Conservation (phyloP, 371 early-diverging fungal genomes). For the Entomophthora muscae region DNA sequence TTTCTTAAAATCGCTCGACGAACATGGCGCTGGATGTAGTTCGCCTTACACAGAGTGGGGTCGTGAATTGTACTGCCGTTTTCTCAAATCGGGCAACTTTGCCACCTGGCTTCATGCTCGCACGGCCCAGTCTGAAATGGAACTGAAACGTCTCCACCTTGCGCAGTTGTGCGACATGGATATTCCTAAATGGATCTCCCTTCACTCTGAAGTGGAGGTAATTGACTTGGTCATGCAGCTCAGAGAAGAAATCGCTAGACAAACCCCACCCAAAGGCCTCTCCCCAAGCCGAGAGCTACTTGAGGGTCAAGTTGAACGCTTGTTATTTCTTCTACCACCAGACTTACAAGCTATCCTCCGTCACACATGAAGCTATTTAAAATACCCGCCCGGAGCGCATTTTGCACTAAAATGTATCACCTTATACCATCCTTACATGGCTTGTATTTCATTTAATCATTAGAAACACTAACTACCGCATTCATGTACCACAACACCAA, state of each 20-base stretch:
- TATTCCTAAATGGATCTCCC: constrained; percentile 24
- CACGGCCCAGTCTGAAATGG: constrained; percentile 54
- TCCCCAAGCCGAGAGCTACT: too few species aligned
- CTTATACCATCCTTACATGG: too few species aligned
- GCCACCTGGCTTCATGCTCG: constrained; percentile 82
- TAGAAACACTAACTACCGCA: too few species aligned
- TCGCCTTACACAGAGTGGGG: constrained; percentile 12
- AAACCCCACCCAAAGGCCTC: too few species aligned
- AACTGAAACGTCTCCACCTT: constrained; percentile 39
- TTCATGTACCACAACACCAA: too few species aligned
- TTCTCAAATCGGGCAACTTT: constrained; percentile 85
- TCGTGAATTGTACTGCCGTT: constrained; percentile 63
- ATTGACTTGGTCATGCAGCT: constrained; percentile 39
- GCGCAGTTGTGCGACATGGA: constrained; percentile 33
- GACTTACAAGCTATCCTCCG: constrained; percentile 1
- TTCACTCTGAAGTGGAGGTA: constrained; percentile 31
- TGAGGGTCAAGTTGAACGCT: too few species aligned
- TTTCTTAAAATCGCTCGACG: constrained; percentile 28
- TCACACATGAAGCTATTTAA: too few species aligned
- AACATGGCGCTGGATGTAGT: constrained; percentile 17
- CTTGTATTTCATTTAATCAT: too few species aligned
- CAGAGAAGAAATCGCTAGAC: constrained; percentile 17
- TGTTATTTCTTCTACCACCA: neutral
- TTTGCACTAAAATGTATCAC: too few species aligned
- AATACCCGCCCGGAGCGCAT: too few species aligned